A percentile compares a stretch with the other conserved stretches of the same genome.
These are phyloP conservation scores for Plasmodium inui DNA, from an alignment of 169 alveolate genomes.

Conservation along the genomic window DNA sequence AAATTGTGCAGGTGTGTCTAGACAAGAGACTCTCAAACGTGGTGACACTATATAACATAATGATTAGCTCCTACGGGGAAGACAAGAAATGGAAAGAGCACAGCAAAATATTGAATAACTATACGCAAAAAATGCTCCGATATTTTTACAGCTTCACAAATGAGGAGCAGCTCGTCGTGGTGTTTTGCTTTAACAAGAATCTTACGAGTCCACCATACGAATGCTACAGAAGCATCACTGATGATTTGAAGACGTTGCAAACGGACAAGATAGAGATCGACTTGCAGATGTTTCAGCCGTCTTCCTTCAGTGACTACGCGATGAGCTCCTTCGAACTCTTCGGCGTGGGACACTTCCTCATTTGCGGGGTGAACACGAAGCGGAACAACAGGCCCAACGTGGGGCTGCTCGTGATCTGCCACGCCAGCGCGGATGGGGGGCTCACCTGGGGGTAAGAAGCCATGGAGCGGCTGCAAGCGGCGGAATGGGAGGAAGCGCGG, in stretches of 20 bases:
- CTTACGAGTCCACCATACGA: neutral
- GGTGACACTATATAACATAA: neutral
- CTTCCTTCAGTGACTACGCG: constrained; percentile 22
- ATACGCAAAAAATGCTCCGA: neutral
- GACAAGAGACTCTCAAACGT: neutral
- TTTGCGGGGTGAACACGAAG: constrained; percentile 31
- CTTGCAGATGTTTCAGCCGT: neutral
- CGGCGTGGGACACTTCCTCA: constrained; percentile 11
- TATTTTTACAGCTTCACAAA: constrained; percentile 43
- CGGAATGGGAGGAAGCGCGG: neutral
- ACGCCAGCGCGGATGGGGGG: constrained; percentile 24
- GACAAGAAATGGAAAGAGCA: constrained; percentile 23
- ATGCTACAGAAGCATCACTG: neutral
- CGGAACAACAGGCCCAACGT: neutral
- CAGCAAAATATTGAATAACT: neutral
- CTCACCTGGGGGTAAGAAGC: constrained; percentile 18
- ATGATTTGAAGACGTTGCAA: neutral
- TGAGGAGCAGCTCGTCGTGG: neutral
- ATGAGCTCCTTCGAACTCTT: neutral
- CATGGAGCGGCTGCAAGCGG: neutral
- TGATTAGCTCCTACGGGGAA: constrained; percentile 10
- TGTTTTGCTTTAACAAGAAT: constrained; percentile 21
- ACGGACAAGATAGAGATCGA: neutral
- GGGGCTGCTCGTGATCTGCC: constrained; percentile 9
- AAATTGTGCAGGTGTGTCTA: constrained; percentile 18